Evolutionary conservation across 2,329 filamentous ascomycete species (phyloP), one percentile per base, ranked within the genome.

Genomic region (Teratosphaeria viscida): DNA sequence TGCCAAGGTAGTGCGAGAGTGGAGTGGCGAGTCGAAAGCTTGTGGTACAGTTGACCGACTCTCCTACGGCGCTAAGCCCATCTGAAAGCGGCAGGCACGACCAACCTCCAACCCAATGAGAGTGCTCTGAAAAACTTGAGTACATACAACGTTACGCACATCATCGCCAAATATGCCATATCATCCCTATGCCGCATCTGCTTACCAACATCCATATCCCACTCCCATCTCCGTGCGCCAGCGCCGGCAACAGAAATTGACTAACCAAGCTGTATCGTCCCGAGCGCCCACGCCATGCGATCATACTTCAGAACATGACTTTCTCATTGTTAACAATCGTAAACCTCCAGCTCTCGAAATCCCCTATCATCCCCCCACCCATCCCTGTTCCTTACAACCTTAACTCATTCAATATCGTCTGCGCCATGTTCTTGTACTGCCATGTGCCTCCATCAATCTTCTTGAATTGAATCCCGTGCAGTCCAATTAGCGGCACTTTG

Each of bases 361-460:
- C 43, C 43, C 5, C 16, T 3, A 19, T n/a, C 16, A 7, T 19
- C 19, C 37, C 10, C 0, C 12, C 37, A 16, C 10, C 10, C 5
- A 14, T 0, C 16, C 37, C 37, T 39, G 11, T 3, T 39, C 43
- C 11, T 55, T 32, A 58, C 19, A 58, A 43, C 71, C 86, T 85
- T 66, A 99, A 77, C 73, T 94, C 91, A 70, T 88, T 85, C 66
- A 99, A 79, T 68, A 99, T 96, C 68, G 91, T 91, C 75, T 96
- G 92, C 39, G 94, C 94, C 91, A 97, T 95, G 70, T 90, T 92
- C 79, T 96, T 96, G 77, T 95, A 99, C 74, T 96, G 92, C 92
- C 92, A 97, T 60, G 94, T 97, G 61, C 95, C 92, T 39, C 94
- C 92, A 60, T 89, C 85, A 66, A 97, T 87, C 72, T 94, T 91